Evolutionary conservation across 1,139 yeast genomes (phyloP).

Genomic region (Candida frijolesensis): DNA sequence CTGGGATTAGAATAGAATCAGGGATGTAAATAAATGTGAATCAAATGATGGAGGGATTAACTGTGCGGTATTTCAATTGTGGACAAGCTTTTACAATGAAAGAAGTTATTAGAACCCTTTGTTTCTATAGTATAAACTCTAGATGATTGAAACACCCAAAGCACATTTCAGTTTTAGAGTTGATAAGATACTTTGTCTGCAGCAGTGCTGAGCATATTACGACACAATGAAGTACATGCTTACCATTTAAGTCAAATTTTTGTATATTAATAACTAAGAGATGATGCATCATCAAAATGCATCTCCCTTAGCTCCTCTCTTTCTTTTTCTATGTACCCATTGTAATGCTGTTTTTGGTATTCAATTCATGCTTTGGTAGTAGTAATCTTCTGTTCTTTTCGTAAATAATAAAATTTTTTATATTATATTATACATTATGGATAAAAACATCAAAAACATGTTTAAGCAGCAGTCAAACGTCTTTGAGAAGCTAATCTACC

Average conservation of each 20-base stretch:
- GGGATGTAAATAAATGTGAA: no score
- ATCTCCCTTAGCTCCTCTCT: not conserved
- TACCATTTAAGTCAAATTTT: not conserved
- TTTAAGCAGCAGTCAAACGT: conserved; percentile 28
- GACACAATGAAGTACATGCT: no score
- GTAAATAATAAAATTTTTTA: conserved; percentile 2
- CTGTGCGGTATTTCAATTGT: no score
- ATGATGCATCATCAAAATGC: not conserved
- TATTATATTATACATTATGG: conserved; percentile 4
- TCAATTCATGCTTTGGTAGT: not conserved
- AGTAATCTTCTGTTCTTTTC: not conserved
- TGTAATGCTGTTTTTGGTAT: not conserved
- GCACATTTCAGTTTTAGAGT: no score
- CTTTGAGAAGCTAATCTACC: conserved; percentile 90
- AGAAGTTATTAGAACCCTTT: no score
- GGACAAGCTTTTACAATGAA: no score
- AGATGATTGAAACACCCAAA: no score
- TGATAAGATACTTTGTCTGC: no score
- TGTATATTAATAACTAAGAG: not conserved
- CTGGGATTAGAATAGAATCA: no score
- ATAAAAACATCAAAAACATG: not conserved
- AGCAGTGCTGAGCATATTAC: no score
- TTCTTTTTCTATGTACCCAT: not conserved
- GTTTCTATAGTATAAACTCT: no score
- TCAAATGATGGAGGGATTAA: no score